Evolutionary conservation across 2,329 filamentous ascomycete genomes (phyloP).

Genomic region (Septoria linicola): DNA sequence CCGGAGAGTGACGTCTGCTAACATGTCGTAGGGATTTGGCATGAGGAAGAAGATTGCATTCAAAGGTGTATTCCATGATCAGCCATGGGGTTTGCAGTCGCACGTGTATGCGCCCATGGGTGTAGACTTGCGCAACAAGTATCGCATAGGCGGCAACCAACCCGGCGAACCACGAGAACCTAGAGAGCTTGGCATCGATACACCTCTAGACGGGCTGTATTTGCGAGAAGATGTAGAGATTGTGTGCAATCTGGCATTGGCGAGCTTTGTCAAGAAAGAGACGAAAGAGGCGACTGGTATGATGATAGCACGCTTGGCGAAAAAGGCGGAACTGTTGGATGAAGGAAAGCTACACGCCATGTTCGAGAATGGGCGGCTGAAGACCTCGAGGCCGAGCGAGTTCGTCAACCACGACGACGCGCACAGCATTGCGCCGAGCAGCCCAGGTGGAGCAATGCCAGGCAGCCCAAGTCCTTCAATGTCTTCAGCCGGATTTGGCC

Average conservation of each 20-base stretch:
- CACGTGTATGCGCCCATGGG: conserved; percentile 69
- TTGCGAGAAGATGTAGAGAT: conserved; percentile 70
- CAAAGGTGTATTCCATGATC: conserved; percentile 70
- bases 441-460: conserved; percentile 18
- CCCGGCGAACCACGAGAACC: conserved; percentile 63
- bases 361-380: conserved; percentile 64
- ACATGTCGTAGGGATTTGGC: conserved; percentile 52
- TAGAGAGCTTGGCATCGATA: conserved; percentile 64
- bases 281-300: conserved; percentile 65
- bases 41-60: conserved; percentile 66
- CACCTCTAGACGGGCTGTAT: conserved; percentile 64
- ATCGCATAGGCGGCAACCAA: conserved; percentile 67
- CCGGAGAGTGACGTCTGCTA: too few relatives aligned
- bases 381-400: conserved; percentile 55
- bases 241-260: conserved; percentile 62
- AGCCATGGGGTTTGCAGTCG: conserved; percentile 70
- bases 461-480: conserved; percentile 23
- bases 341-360: conserved; percentile 65
- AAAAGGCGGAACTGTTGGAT: conserved; percentile 66
- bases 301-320: conserved; percentile 67
- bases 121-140: conserved; percentile 67
- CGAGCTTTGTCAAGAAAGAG: conserved; percentile 65
- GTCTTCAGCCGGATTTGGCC: conserved; percentile 11
- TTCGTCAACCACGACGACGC: conserved; percentile 25
- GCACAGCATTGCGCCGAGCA: conserved; percentile 6